A percentile compares a stretch with the other conserved stretches of the same genome.
Conservation (phyloP, 2,329 filamentous ascomycete genomes). For the Ophiosphaerella herpotricha region DNA sequence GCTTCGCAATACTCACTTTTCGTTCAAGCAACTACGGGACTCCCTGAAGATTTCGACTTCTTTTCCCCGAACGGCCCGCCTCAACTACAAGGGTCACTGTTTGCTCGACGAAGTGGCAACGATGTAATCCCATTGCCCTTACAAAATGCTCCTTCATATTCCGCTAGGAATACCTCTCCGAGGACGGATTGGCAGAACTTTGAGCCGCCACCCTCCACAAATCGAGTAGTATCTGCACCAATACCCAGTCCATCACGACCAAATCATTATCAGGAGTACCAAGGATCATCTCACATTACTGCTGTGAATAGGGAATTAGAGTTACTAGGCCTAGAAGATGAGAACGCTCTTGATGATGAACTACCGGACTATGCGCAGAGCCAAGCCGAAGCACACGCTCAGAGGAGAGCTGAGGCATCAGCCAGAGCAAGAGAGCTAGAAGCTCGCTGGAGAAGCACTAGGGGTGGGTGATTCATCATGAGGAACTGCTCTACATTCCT, state of each 20-base stretch:
- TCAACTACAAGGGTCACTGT: constrained; percentile 41
- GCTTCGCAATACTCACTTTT: constrained; percentile 46
- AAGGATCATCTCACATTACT: constrained; percentile 25
- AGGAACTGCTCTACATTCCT: no score
- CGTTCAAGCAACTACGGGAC: constrained; percentile 45
- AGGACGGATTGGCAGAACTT: constrained; percentile 35
- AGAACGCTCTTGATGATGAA: constrained; percentile 42
- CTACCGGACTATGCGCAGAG: constrained; percentile 54
- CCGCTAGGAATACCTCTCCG: constrained; percentile 13
- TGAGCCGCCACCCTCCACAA: constrained; percentile 19
- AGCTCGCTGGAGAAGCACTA: constrained; percentile 45
- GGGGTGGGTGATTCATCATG: constrained; percentile 3
- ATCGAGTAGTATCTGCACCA: constrained; percentile 13
- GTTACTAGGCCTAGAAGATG: constrained; percentile 36
- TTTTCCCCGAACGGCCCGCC: constrained; percentile 38
- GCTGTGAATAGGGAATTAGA: constrained; percentile 38
- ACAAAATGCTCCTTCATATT: constrained; percentile 18
- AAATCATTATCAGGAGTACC: constrained; percentile 18
- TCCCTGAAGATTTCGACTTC: constrained; percentile 36
- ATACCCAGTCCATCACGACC: constrained; percentile 17
- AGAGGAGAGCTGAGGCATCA: constrained; percentile 47
- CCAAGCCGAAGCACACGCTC: constrained; percentile 51
- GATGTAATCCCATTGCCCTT: constrained; percentile 31
- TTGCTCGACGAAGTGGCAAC: constrained; percentile 34
- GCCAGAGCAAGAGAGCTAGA: constrained; percentile 52